These are phyloP conservation scores for Blastobotrys parvus DNA, from an alignment of 805 yeast genomes.

Conservation along the genomic window DNA sequence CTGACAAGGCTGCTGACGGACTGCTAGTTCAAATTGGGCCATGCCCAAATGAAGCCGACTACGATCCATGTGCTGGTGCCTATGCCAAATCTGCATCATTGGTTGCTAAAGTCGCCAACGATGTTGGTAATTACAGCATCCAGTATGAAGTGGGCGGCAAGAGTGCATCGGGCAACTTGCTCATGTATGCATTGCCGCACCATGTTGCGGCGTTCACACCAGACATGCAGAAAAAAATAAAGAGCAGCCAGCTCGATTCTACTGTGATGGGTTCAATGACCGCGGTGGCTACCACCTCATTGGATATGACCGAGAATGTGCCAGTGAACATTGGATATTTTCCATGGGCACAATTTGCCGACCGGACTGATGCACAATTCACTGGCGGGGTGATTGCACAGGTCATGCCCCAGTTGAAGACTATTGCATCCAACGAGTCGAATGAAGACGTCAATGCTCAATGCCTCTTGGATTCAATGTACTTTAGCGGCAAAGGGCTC, in stretches of 20 bases:
- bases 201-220: constrained; percentile 41
- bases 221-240: constrained; percentile 6
- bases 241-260: constrained; percentile 22
- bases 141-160: constrained; percentile 39
- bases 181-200: constrained; percentile 67
- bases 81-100: constrained; percentile 43
- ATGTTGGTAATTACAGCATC: constrained; percentile 42
- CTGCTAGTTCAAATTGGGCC: constrained; percentile 13
- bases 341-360: constrained; percentile 42
- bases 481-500: constrained; percentile 73
- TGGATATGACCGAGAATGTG: constrained; percentile 30
- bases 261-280: constrained; percentile 36
- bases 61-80: constrained; percentile 65
- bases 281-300: constrained; percentile 25
- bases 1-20: constrained; percentile 27
- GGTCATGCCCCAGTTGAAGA: constrained; percentile 1
- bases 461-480: constrained; percentile 66
- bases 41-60: constrained; percentile 21
- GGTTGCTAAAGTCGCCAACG: constrained; percentile 39
- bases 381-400: no score
- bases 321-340: constrained; percentile 39
- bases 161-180: constrained; percentile 31
- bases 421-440: constrained; percentile 13
- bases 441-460: constrained; percentile 46
- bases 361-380: constrained; percentile 1